phyloP scores from a whole-genome alignment of 441 rosid genomes.

The Melastoma candidum region DNA sequence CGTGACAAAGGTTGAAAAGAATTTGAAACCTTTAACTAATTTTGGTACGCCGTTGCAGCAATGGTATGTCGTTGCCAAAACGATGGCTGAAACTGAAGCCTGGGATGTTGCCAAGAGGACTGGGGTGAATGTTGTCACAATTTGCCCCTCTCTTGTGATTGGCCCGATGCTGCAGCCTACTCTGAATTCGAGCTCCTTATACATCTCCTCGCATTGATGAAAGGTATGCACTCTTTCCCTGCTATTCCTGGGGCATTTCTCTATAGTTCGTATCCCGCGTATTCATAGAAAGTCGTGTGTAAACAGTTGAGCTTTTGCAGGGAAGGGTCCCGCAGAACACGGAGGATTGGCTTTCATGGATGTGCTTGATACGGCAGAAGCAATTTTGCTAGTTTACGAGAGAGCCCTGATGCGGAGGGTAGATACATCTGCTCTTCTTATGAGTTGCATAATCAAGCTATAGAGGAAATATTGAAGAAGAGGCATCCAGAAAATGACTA shows the following conservation, averaged over 20 bases:
- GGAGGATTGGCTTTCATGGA: conserved; percentile 26
- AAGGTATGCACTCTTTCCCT: conserved; percentile 19
- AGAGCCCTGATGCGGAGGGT: conserved; percentile 25
- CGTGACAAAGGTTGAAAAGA: too few relatives aligned
- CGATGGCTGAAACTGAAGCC: conserved; percentile 33
- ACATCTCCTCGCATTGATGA: conserved; percentile 19
- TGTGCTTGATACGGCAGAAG: conserved; percentile 30
- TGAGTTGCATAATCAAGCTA: conserved; percentile 15
- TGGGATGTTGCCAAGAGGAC: conserved; percentile 24
- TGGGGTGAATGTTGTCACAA: conserved; percentile 22
- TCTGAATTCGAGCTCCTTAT: conserved; percentile 28
- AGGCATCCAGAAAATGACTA: conserved; percentile 24
- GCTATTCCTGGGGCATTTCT: too few relatives aligned
- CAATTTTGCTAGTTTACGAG: conserved; percentile 26
- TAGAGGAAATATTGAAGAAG: conserved; percentile 23
- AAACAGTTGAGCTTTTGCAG: not conserved
- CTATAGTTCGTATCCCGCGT: too few relatives aligned
- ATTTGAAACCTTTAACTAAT: not conserved
- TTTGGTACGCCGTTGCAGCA: conserved; percentile 3
- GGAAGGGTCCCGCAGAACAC: conserved; percentile 22
- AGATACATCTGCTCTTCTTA: conserved; percentile 28
- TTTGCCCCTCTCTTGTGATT: conserved; percentile 26
- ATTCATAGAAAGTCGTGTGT: too few relatives aligned
- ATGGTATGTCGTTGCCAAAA: conserved; percentile 27
- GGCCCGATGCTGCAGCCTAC: conserved; percentile 44